Evolutionary conservation across 2,329 filamentous ascomycete genomes (phyloP).

Genomic region (Claviceps purpurea): DNA sequence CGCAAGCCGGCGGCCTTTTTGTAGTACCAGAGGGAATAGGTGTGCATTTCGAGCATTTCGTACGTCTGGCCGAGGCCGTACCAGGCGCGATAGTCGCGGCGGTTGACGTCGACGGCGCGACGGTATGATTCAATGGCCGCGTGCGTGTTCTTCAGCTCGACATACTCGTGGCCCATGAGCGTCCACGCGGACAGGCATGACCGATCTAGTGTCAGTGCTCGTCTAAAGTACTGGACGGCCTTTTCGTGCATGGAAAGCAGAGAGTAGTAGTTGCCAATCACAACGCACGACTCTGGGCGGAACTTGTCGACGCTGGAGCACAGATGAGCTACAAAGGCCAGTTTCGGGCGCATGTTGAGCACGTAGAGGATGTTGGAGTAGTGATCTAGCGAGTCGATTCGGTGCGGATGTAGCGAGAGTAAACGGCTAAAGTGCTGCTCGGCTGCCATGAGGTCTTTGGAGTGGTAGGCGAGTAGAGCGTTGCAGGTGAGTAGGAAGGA

Average conservation of each 20-base stretch:
- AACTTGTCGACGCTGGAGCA: conserved; percentile 91
- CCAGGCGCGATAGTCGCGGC: conserved; percentile 94
- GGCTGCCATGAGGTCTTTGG: conserved; percentile 61
- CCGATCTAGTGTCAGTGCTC: conserved; percentile 79
- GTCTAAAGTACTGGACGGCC: conserved; percentile 92
- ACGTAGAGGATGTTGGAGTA: conserved; percentile 98
- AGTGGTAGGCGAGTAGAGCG: conserved; percentile 79
- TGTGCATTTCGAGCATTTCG: conserved; percentile 95
- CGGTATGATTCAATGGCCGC: conserved; percentile 95
- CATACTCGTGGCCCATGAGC: conserved; percentile 96
- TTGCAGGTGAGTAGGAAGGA: conserved; percentile 85
- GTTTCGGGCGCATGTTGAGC: conserved; percentile 71
- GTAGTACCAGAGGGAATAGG: conserved; percentile 95
- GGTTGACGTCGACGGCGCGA: conserved; percentile 87
- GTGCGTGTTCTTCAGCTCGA: conserved; percentile 96
- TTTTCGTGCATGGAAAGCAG: conserved; percentile 93
- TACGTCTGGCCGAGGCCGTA: conserved; percentile 95
- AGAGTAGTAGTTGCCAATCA: conserved; percentile 95
- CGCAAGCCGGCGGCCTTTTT: conserved; percentile 84
- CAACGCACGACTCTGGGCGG: conserved; percentile 89
- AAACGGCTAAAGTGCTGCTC: conserved; percentile 63
- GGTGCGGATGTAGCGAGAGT: conserved; percentile 57
- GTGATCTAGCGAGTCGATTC: conserved; percentile 83
- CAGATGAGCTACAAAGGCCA: conserved; percentile 84
- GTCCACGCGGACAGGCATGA: conserved; percentile 94